A percentile compares a stretch with the other conserved stretches of the same genome.
Evolutionary conservation across 1,139 yeast genomes (phyloP).

Genomic region (Geotrichum fermentans): DNA sequence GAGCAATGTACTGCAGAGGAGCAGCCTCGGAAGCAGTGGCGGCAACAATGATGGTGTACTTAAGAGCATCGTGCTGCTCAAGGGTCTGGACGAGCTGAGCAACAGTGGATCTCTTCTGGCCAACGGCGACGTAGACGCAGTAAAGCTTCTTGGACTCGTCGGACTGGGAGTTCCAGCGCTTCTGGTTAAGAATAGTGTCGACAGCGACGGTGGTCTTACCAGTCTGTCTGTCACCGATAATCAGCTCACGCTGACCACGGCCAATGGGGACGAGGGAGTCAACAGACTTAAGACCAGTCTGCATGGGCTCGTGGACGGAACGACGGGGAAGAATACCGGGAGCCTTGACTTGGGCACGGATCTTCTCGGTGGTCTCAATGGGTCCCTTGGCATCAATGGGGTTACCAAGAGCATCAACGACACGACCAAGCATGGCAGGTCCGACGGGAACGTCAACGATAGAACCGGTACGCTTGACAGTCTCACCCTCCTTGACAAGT

Average conservation of each 20-base stretch:
- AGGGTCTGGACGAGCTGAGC: conserved; percentile 99
- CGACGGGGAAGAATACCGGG: conserved; percentile 99
- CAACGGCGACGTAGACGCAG: conserved; percentile 99
- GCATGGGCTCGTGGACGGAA: conserved; percentile 98
- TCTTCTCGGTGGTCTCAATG: conserved; percentile 73
- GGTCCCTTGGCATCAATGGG: conserved; percentile 99
- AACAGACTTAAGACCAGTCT: conserved; percentile 98
- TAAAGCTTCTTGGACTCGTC: conserved; percentile 97
- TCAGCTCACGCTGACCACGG: conserved; percentile 99
- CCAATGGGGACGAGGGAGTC: conserved; percentile 99
- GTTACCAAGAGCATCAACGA: conserved; percentile 98
- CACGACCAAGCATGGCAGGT: conserved; percentile 97
- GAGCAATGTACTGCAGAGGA: conserved; percentile 99
- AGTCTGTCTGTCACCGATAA: conserved; percentile 99
- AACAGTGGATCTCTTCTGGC: conserved; percentile 99
- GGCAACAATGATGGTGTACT: conserved; percentile 96
- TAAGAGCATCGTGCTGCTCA: conserved; percentile 96
- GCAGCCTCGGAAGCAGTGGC: conserved; percentile 99
- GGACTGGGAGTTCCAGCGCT: conserved; percentile 92
- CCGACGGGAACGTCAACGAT: conserved; percentile 99
- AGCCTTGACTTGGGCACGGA: conserved; percentile 98
- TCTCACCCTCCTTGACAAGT: conserved; percentile 98
- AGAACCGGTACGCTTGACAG: conserved; percentile 99
- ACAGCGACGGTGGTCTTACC: conserved; percentile 99
- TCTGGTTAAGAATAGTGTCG: conserved; percentile 97